Evolutionary conservation across 768 basidiomycete species (phyloP).

Genomic region (Tulasnella sp.): DNA sequence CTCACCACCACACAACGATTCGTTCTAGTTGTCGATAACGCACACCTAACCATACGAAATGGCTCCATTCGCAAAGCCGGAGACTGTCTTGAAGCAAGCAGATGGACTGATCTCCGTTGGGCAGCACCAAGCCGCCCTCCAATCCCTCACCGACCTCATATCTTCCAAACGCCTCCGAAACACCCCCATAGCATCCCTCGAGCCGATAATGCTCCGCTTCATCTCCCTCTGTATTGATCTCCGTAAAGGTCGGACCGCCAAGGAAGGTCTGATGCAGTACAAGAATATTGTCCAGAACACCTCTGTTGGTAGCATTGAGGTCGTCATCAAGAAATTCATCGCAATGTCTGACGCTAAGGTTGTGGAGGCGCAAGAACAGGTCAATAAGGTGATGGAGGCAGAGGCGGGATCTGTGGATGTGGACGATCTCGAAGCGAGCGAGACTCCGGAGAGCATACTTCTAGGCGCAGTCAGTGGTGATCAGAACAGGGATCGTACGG

Average conservation of each 20-base stretch:
- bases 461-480: constrained; percentile 82
- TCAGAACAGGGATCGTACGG: constrained; percentile 88
- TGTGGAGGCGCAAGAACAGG: constrained; percentile 76
- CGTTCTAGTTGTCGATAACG: too few species aligned
- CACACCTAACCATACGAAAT: constrained; percentile 31
- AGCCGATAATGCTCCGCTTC: constrained; percentile 93
- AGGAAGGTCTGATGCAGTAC: constrained; percentile 93
- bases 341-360: constrained; percentile 72
- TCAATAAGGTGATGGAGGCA: constrained; percentile 54
- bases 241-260: constrained; percentile 85
- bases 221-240: constrained; percentile 93
- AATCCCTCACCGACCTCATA: constrained; percentile 87
- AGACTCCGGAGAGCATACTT: constrained; percentile 87
- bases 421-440: constrained; percentile 91
- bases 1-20: too few species aligned
- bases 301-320: constrained; percentile 82
- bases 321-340: constrained; percentile 80
- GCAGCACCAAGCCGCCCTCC: constrained; percentile 80
- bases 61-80: constrained; percentile 86
- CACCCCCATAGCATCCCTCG: constrained; percentile 76
- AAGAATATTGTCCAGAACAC: constrained; percentile 96
- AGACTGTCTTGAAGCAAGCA: constrained; percentile 86
- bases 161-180: constrained; percentile 87
- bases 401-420: constrained; percentile 51
- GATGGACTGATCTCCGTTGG: constrained; percentile 89